Evolutionary conservation across 148 eudicot genomes (phyloP).

Genomic region (Rhododendron ovatum): DNA sequence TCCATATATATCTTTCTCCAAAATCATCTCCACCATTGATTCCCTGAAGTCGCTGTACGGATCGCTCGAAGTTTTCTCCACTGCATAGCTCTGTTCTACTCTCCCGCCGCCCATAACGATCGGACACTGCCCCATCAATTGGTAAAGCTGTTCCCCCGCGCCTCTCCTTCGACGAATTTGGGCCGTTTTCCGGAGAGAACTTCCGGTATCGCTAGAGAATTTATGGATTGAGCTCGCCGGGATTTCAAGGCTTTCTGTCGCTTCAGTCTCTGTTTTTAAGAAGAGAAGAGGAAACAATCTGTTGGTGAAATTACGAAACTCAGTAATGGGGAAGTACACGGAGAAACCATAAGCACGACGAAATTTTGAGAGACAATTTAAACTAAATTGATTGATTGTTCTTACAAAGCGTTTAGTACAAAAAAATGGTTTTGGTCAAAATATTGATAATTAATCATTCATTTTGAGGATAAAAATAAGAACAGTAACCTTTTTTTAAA

Average conservation of each 20-base stretch:
- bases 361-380: too few relatives aligned
- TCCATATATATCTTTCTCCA: constrained; percentile 36
- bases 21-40: constrained; percentile 61
- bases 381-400: too few relatives aligned
- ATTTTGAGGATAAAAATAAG: too few relatives aligned
- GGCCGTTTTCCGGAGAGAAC: neutral
- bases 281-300: neutral
- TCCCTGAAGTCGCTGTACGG: constrained; percentile 43
- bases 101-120: neutral
- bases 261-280: neutral
- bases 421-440: too few relatives aligned
- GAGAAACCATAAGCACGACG: too few relatives aligned
- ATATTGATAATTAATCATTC: too few relatives aligned
- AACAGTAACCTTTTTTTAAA: too few relatives aligned
- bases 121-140: neutral
- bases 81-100: constrained; percentile 16
- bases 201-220: neutral
- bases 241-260: neutral
- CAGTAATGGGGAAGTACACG: too few relatives aligned
- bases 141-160: neutral
- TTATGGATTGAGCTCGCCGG: neutral
- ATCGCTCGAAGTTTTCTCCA: constrained; percentile 36
- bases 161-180: neutral
- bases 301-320: too few relatives aligned
- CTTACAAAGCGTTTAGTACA: too few relatives aligned